Evolutionary conservation across 495 filamentous ascomycete genomes (phyloP).

Genomic region (Penicillium odoratum): DNA sequence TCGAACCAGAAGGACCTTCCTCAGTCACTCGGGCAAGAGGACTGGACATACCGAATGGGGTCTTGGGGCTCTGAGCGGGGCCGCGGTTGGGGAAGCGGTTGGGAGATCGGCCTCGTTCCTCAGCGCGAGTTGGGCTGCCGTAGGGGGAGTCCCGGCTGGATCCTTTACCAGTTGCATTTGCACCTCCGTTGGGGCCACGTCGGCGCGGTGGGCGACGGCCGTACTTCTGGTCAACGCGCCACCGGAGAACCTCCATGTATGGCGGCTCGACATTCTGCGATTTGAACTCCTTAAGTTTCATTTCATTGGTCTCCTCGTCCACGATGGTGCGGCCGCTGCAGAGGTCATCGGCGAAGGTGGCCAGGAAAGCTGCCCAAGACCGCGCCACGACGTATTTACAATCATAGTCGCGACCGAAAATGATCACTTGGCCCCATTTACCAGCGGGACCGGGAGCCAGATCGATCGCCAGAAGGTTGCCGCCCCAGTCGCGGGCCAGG

Average conservation of each 20-base stretch:
- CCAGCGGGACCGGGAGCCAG: slow-evolving; percentile 88
- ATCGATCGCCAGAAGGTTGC: slow-evolving; percentile 94
- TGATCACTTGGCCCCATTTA: slow-evolving; percentile 93
- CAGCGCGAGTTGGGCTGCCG: slow-evolving; percentile 50
- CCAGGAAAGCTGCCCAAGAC: slow-evolving; percentile 89
- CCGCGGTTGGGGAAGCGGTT: slow-evolving; percentile 52
- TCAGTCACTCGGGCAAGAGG: slow-evolving; percentile 55
- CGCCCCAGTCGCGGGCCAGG: slow-evolving; percentile 94
- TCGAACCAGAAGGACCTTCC: slow-evolving; percentile 43
- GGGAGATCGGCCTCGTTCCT: slow-evolving; percentile 56
- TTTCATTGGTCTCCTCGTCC: slow-evolving; percentile 86
- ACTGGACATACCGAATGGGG: slow-evolving; percentile 51
- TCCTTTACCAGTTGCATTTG: slow-evolving; percentile 40
- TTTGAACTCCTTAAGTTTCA: slow-evolving; percentile 92
- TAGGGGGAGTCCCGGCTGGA: slow-evolving; percentile 50
- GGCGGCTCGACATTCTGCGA: slow-evolving; percentile 82
- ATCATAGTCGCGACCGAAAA: slow-evolving; percentile 97
- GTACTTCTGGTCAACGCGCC: slow-evolving; percentile 92
- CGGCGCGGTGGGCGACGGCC: slow-evolving; percentile 60
- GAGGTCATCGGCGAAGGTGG: slow-evolving; percentile 85
- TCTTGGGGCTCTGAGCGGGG: slow-evolving; percentile 49
- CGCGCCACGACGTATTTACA: slow-evolving; percentile 95
- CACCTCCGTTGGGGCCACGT: slow-evolving; percentile 40
- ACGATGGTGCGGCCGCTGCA: slow-evolving; percentile 82
- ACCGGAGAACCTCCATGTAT: slow-evolving; percentile 92